Conservation (phyloP, 2,329 filamentous ascomycete species). For the Paecilomyces formosus region DNA sequence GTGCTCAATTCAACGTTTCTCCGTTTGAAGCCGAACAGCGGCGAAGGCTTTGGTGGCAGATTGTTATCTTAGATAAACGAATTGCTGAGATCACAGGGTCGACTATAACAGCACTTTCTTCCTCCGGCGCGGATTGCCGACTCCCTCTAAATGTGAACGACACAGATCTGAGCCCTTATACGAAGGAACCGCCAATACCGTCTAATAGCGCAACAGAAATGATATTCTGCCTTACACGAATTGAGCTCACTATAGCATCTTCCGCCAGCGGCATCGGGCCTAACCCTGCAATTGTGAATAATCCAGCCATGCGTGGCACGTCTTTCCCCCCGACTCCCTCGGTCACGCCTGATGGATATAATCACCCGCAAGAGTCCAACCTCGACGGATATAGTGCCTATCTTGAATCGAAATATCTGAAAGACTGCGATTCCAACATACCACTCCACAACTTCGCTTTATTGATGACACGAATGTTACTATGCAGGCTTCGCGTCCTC, state of each 20-base stretch:
- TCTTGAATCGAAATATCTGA: constrained; percentile 51
- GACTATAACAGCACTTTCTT: constrained; percentile 17
- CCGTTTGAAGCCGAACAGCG: constrained; percentile 59
- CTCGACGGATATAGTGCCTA: constrained; percentile 49
- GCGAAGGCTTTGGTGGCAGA: constrained; percentile 62
- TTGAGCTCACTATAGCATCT: constrained; percentile 4
- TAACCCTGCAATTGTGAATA: constrained; percentile 12
- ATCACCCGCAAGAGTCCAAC: constrained; percentile 10
- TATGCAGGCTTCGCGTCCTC: constrained; percentile 35
- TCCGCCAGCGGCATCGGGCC: constrained; percentile 3
- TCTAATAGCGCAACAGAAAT: constrained; percentile 31
- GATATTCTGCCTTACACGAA: constrained; percentile 29
- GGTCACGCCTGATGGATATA: not conserved
- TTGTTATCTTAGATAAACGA: constrained; percentile 60
- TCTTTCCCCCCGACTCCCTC: not conserved
- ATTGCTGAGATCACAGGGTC: constrained; percentile 58
- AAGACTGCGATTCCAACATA: constrained; percentile 51
- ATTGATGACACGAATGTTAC: constrained; percentile 48
- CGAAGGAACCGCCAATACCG: constrained; percentile 19
- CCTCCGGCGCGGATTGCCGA: constrained; percentile 7
- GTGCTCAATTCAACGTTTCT: constrained; percentile 37
- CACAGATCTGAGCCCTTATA: constrained; percentile 19
- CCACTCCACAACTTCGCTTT: constrained; percentile 53
- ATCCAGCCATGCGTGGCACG: not conserved
- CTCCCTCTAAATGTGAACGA: not conserved